Base-by-base conservation (phyloP, 2,329 filamentous ascomycete genomes). In the Colletotrichum noveboracense region DNA sequence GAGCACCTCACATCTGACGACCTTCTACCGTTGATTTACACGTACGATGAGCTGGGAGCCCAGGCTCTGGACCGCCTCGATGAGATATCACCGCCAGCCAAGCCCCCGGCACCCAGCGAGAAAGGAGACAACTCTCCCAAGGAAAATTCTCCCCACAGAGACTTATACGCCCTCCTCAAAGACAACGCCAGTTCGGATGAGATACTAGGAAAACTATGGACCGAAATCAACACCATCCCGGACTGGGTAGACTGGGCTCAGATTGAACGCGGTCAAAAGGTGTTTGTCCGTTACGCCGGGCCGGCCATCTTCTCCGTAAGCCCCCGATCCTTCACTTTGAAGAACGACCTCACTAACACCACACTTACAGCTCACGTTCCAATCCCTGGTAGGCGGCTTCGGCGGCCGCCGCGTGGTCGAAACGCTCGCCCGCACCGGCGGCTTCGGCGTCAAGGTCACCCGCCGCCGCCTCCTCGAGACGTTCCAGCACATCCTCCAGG, bases 211-310 rank as follows among this genome's bases (percentile, higher is more conserved):
- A 79, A 89, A 70, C 85, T 96, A 10, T 96, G 94, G 94, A 82
- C 84, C 0, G 88, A 95, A 80, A 87, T 94, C 67, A 93, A 91
- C 73, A 92, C 89, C 0, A 84, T 95, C 6, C 94, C 94, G 0
- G 87, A 90, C 1, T 96, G 94, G 94, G 94, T 96, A 4, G 91
- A 96, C 81, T 96, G 94, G 94, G 89, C 87, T 94, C 71, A 93
- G 91, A 93, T 96, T 71, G 87, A 89, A 75, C 88, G 94, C 79
- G 94, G 94, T 0, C 94, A 96, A 81, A 91, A 94, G 78, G 90
- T 95, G 1, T 95, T 96, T 80, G 96, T 95, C 82, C 91, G 94
- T 43, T 96, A 96, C 82, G 93, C 91, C 21, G 92, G 91, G 0
- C 91, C 93, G 1, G 90, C 90, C 26, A 83, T 95, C 24, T 93